Evolutionary conservation across 805 yeast species (phyloP).

Genomic region (Priceomyces fermenticarens): DNA sequence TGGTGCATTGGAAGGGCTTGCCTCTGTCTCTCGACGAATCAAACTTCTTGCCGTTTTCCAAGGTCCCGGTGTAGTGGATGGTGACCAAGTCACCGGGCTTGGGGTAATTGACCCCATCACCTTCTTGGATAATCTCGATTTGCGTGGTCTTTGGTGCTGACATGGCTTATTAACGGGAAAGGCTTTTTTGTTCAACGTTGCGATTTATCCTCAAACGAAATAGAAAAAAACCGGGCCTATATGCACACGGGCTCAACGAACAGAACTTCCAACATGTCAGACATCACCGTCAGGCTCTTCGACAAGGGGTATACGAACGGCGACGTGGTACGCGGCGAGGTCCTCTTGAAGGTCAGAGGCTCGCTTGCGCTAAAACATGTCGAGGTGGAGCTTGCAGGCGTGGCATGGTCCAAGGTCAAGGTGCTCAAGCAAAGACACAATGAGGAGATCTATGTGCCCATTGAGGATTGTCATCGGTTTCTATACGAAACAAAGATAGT

Average conservation of each 20-base stretch:
- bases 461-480: conserved; percentile 42
- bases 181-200: no score
- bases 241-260: no score
- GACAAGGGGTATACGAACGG: conserved; percentile 30
- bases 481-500: conserved; percentile 48
- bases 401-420: conserved; percentile 34
- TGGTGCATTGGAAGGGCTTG: conserved; percentile 88
- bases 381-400: conserved; percentile 53
- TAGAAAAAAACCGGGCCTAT: no score
- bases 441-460: conserved; percentile 10
- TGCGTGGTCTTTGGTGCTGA: conserved; percentile 40
- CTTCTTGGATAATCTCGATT: conserved; percentile 46
- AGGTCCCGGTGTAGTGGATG: conserved; percentile 93
- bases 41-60: conserved; percentile 93
- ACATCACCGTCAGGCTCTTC: no score
- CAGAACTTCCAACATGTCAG: no score
- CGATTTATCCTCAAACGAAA: no score
- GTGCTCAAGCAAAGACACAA: conserved; percentile 18
- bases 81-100: conserved; percentile 83
- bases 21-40: conserved; percentile 96
- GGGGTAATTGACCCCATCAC: conserved; percentile 89
- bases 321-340: conserved; percentile 42
- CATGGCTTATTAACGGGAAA: no score
- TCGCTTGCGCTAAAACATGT: conserved; percentile 44
- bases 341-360: conserved; percentile 36